Percentiles rank a stretch among this genome's conserved stretches.
Evolutionary conservation across 73 alveolate genomes (phyloP).

Genomic region (Paramecium pentaurelia): DNA sequence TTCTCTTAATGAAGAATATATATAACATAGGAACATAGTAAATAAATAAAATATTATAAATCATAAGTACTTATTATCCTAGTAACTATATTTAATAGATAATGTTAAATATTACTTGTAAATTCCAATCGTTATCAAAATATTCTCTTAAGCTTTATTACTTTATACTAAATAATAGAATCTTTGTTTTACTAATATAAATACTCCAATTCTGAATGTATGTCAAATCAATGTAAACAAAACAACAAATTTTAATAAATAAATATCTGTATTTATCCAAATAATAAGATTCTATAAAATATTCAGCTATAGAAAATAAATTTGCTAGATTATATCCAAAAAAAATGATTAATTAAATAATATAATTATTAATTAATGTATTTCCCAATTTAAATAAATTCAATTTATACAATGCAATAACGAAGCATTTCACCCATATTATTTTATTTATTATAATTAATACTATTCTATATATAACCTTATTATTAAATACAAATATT

Average conservation of each 20-base stretch:
- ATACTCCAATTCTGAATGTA: neutral
- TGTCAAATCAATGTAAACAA: neutral
- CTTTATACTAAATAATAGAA: conserved; percentile 68
- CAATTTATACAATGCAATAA: too few species aligned
- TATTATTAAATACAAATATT: too few species aligned
- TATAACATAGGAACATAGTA: conserved; percentile 69
- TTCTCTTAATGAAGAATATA: conserved; percentile 73
- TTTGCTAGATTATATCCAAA: too few species aligned
- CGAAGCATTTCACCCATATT: too few species aligned
- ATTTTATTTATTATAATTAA: too few species aligned
- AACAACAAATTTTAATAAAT: neutral
- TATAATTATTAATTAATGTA: too few species aligned
- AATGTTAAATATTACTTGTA: conserved; percentile 32
- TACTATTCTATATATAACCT: too few species aligned
- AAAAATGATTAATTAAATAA: too few species aligned
- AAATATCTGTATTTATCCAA: neutral
- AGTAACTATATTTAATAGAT: neutral
- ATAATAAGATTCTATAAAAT: neutral
- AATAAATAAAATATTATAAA: conserved; percentile 77
- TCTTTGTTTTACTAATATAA: neutral
- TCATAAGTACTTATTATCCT: conserved; percentile 75
- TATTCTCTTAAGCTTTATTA: conserved; percentile 72
- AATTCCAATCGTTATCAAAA: conserved; percentile 76
- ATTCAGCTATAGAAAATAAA: too few species aligned
- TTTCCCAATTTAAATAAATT: too few species aligned